Conservation (phyloP, 169 alveolate species). For the Plasmodium chabaudi region DNA sequence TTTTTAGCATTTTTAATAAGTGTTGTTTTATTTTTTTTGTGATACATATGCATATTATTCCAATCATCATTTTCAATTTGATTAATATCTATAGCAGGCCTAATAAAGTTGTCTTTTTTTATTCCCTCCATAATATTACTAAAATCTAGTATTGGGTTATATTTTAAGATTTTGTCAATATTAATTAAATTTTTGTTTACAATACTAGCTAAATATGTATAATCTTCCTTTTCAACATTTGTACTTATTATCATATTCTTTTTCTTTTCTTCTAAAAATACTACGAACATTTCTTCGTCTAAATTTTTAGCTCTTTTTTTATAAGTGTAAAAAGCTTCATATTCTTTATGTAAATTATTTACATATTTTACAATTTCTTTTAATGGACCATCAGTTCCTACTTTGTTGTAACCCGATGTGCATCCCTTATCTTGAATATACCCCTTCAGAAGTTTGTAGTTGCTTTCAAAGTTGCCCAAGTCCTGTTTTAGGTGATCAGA, state of each 20-base stretch:
- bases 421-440: slow-evolving; percentile 51
- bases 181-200: slow-evolving; percentile 35
- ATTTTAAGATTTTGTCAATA: slow-evolving; percentile 44
- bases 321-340: slow-evolving; percentile 66
- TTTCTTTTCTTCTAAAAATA: slow-evolving; percentile 51
- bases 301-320: slow-evolving; percentile 54
- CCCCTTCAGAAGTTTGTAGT: slow-evolving; percentile 27
- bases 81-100: slow-evolving; percentile 27
- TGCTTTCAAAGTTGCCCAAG: slow-evolving; percentile 38
- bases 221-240: slow-evolving; percentile 63
- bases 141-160: slow-evolving; percentile 36
- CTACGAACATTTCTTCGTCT: slow-evolving; percentile 39
- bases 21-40: slow-evolving; percentile 9
- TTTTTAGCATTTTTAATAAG: neutral
- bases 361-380: slow-evolving; percentile 33
- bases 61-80: slow-evolving; percentile 24
- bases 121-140: slow-evolving; percentile 49
- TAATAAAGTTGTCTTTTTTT: slow-evolving; percentile 30
- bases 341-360: slow-evolving; percentile 50
- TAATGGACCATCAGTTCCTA: neutral
- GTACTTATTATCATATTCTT: slow-evolving; percentile 49
- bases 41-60: slow-evolving; percentile 23
- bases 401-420: slow-evolving; percentile 32
- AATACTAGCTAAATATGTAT: slow-evolving; percentile 42
- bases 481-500: slow-evolving; percentile 6